A percentile compares a stretch with the other conserved stretches of the same genome.
Conservation (phyloP, 2,329 filamentous ascomycete genomes). For the Phoma sp. region DNA sequence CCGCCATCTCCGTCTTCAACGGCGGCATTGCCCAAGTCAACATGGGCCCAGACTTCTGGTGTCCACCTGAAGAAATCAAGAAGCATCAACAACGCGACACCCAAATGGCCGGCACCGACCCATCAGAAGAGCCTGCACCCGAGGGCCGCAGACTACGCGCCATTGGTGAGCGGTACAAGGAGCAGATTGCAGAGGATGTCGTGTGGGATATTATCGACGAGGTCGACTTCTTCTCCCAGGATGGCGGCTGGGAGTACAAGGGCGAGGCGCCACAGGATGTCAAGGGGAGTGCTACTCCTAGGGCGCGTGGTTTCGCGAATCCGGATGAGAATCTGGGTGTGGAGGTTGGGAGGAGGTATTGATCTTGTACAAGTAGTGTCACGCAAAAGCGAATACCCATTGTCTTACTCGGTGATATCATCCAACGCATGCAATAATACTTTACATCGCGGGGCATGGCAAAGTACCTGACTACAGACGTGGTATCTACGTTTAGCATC, state of each 20-base stretch:
- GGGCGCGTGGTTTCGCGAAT: slow-evolving; percentile 47
- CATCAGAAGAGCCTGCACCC: slow-evolving; percentile 24
- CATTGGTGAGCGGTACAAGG: slow-evolving; percentile 80
- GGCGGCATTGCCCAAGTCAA: slow-evolving; percentile 92
- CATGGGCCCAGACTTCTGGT: slow-evolving; percentile 94
- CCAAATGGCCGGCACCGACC: slow-evolving; percentile 36
- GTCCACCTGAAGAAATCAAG: slow-evolving; percentile 71
- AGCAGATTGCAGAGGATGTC: slow-evolving; percentile 94
- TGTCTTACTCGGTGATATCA: too few relatives aligned
- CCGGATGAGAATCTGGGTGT: slow-evolving; percentile 48
- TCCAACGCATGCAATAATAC: too few relatives aligned
- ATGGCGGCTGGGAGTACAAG: slow-evolving; percentile 58
- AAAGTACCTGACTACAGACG: not conserved
- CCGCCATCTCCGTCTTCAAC: slow-evolving; percentile 88
- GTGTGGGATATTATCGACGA: slow-evolving; percentile 95
- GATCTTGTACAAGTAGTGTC: not conserved
- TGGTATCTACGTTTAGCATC: not conserved
- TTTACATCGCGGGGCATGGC: not conserved
- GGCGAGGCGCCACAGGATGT: slow-evolving; percentile 44
- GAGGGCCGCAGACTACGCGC: slow-evolving; percentile 58
- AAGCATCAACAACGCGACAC: slow-evolving; percentile 46
- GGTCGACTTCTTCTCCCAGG: slow-evolving; percentile 85
- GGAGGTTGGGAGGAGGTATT: slow-evolving; percentile 47
- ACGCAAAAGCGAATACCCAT: not conserved
- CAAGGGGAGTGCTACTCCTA: slow-evolving; percentile 45